phyloP scores from a whole-genome alignment of 208 protist genomes.

The Spongospora subterranea region DNA sequence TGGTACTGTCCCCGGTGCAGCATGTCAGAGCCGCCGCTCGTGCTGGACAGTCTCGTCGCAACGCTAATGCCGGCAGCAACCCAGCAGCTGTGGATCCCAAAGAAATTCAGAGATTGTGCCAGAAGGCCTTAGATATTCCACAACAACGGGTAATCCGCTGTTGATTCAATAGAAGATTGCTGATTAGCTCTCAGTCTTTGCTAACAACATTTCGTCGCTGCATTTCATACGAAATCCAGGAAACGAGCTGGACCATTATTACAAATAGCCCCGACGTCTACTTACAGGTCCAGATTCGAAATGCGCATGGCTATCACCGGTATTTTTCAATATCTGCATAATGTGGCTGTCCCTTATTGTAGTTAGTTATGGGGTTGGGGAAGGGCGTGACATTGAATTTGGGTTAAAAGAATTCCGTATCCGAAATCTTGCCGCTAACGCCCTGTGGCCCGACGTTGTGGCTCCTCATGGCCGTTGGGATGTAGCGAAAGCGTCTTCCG shows the following conservation, averaged over 20 bases:
- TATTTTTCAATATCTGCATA: not conserved
- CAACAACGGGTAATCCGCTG: not conserved
- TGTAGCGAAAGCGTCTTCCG: not conserved
- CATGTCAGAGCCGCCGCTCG: conserved; percentile 19
- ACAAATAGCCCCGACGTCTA: conserved; percentile 36
- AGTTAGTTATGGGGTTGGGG: not conserved
- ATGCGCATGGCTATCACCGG: not conserved
- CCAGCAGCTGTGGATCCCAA: not conserved
- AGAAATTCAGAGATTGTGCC: not conserved
- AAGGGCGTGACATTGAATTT: conserved; percentile 38
- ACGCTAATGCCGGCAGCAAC: not conserved
- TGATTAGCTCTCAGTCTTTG: not conserved
- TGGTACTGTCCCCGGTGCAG: conserved; percentile 23
- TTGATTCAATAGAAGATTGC: not conserved
- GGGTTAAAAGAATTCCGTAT: conserved; percentile 32
- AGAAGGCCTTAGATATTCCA: not conserved
- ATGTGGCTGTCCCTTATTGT: not conserved
- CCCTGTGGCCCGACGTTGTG: conserved; percentile 13
- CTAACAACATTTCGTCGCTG: not conserved
- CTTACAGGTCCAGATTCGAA: not conserved
- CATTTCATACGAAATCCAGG: conserved; percentile 14
- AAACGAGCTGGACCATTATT: conserved; percentile 28
- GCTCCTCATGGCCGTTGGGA: conserved; percentile 21
- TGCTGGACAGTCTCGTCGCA: not conserved
- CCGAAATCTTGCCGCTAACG: conserved; percentile 29